Evolutionary conservation across 345 rosid genomes (phyloP).

Genomic region (Gossypium sturtianum): DNA sequence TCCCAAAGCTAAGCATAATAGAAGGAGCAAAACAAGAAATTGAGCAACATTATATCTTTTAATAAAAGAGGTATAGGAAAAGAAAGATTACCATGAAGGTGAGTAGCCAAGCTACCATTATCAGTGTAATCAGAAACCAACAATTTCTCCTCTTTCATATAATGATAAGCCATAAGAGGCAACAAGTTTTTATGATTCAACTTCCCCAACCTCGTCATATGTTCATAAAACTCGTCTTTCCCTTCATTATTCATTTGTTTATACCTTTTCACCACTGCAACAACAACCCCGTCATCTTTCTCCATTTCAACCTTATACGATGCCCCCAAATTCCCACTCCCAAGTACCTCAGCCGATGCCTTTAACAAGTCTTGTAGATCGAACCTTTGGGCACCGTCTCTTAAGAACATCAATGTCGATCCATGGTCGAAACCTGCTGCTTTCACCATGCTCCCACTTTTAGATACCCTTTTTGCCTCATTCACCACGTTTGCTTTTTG

Average conservation of each 20-base stretch:
- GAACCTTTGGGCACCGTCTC: background rate
- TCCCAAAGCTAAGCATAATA: no score
- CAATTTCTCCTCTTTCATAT: constrained; percentile 70
- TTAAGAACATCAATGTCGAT: background rate
- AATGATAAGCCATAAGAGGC: constrained; percentile 52
- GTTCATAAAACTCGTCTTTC: constrained; percentile 61
- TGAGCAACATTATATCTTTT: no score
- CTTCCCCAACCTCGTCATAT: constrained; percentile 57
- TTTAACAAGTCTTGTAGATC: background rate
- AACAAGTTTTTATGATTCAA: constrained; percentile 53
- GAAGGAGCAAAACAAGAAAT: no score
- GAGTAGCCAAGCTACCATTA: constrained; percentile 64
- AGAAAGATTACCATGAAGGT: constrained; percentile 46
- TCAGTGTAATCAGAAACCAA: constrained; percentile 45
- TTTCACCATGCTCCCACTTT: background rate
- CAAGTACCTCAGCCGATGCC: background rate
- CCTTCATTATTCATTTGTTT: constrained; percentile 64
- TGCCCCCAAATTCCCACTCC: background rate
- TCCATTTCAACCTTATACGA: background rate
- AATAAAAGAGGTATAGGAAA: background rate
- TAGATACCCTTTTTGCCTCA: no score
- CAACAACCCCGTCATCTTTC: background rate
- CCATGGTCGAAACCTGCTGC: background rate
- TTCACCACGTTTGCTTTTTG: no score
- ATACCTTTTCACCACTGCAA: constrained; percentile 56